Evolutionary conservation across 441 rosid species (phyloP).

Genomic region (Eruca vesicaria): DNA sequence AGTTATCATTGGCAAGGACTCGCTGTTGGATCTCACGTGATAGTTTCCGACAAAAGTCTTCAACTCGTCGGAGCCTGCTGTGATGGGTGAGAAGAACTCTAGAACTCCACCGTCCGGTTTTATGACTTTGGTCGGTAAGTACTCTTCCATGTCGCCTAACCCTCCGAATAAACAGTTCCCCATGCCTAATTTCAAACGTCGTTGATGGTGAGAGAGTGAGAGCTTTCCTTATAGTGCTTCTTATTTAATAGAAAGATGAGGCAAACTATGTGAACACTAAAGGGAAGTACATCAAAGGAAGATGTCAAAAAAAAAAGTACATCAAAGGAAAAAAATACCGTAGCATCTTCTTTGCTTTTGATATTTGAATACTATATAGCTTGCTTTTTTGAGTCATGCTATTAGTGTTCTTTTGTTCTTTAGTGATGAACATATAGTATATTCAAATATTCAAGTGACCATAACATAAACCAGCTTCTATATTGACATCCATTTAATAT

Average conservation of each 20-base stretch:
- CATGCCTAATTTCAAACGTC: conserved; percentile 40
- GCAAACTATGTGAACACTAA: conserved; percentile 9
- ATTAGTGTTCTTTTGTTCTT: conserved; percentile 5
- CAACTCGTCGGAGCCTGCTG: conserved; percentile 42
- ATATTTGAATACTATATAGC: neutral
- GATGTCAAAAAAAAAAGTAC: too few relatives aligned
- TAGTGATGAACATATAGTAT: neutral
- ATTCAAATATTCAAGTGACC: too few relatives aligned
- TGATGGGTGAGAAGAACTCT: conserved; percentile 53
- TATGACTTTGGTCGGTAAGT: conserved; percentile 44
- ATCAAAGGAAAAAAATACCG: too few relatives aligned
- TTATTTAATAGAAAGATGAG: neutral
- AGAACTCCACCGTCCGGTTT: conserved; percentile 60
- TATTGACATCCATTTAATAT: neutral
- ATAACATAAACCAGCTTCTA: neutral
- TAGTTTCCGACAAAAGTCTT: conserved; percentile 39
- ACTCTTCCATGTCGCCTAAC: conserved; percentile 41
- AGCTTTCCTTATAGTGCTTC: neutral
- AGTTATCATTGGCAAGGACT: conserved; percentile 36
- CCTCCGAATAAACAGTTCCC: conserved; percentile 87
- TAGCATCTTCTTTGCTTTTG: conserved; percentile 28
- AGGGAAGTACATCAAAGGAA: too few relatives aligned
- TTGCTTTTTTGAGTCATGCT: neutral
- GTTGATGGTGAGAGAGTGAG: conserved; percentile 1
- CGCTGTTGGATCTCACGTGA: conserved; percentile 63